These are phyloP conservation scores for Oxyria digyna DNA, from an alignment of 148 eudicot genomes.

Conservation along the genomic window DNA sequence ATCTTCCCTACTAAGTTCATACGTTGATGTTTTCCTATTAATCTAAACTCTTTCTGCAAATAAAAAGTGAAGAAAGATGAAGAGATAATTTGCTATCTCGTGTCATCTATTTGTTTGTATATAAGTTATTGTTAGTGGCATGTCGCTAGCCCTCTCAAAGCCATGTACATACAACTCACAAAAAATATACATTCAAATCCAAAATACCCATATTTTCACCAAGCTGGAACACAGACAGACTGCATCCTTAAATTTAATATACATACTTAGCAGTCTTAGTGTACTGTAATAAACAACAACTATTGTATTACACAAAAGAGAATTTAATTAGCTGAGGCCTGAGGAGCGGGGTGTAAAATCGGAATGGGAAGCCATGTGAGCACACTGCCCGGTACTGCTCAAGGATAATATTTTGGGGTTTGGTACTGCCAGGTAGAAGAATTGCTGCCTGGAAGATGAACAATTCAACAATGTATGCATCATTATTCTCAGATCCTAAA, in stretches of 20 bases:
- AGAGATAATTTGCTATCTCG: not conserved
- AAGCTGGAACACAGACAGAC: too few relatives aligned
- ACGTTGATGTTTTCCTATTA: too few relatives aligned
- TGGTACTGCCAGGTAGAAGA: not conserved
- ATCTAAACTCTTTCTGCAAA: too few relatives aligned
- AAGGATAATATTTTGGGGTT: not conserved
- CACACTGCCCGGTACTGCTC: slow-evolving; percentile 1
- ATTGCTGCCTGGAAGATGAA: not conserved
- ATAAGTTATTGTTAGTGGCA: not conserved
- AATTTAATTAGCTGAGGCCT: too few relatives aligned
- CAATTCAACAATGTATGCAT: too few relatives aligned
- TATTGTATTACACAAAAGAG: too few relatives aligned
- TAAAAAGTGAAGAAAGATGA: not conserved
- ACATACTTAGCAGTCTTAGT: too few relatives aligned
- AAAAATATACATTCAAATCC: not conserved
- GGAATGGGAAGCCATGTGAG: slow-evolving; percentile 1
- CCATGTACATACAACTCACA: not conserved
- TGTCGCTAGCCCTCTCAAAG: not conserved
- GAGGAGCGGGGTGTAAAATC: not conserved
- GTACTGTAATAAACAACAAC: too few relatives aligned
- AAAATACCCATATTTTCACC: too few relatives aligned
- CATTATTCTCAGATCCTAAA: too few relatives aligned
- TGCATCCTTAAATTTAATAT: too few relatives aligned
- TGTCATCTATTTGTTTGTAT: not conserved
- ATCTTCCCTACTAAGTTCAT: too few relatives aligned